phyloP scores from a whole-genome alignment of 352 stramenopile species.

The Pythium diclinum region DNA sequence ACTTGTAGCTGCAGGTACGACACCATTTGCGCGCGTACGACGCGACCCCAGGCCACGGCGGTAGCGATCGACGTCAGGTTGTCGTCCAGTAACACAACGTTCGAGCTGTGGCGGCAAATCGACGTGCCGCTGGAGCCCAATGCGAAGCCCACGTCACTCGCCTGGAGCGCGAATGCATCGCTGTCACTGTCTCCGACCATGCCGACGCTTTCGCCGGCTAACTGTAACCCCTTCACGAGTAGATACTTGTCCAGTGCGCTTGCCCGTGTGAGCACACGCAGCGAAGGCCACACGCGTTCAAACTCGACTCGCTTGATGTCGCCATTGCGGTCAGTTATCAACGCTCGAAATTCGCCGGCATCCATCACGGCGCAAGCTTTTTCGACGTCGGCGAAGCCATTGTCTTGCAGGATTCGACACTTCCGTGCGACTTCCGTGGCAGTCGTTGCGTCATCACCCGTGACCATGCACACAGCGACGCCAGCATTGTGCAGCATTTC shows the following conservation, averaged over 20 bases:
- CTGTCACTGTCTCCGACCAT: slow-evolving; percentile 75
- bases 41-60: neutral
- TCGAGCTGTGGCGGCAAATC: neutral
- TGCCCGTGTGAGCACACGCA: slow-evolving; percentile 88
- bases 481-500: slow-evolving; percentile 84
- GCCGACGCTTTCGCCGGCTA: slow-evolving; percentile 43
- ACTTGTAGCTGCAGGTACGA: neutral
- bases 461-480: slow-evolving; percentile 91
- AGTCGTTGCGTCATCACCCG: slow-evolving; percentile 87
- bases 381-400: neutral
- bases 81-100: neutral
- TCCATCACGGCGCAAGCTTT: slow-evolving; percentile 27
- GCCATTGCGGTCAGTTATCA: slow-evolving; percentile 43
- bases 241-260: slow-evolving; percentile 88
- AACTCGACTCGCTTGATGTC: slow-evolving; percentile 62
- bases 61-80: neutral
- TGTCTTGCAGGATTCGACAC: slow-evolving; percentile 77
- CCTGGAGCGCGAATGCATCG: slow-evolving; percentile 59
- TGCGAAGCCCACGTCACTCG: slow-evolving; percentile 71
- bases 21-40: neutral
- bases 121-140: slow-evolving; percentile 26
- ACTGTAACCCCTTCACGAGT: slow-evolving; percentile 85
- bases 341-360: slow-evolving; percentile 47
- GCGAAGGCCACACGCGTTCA: slow-evolving; percentile 70
- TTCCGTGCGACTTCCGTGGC: slow-evolving; percentile 80